Evolutionary conservation across 2,329 filamentous ascomycete genomes (phyloP), one percentile per base, ranked within the genome.

Genomic region (Penicillium capsulatum): DNA sequence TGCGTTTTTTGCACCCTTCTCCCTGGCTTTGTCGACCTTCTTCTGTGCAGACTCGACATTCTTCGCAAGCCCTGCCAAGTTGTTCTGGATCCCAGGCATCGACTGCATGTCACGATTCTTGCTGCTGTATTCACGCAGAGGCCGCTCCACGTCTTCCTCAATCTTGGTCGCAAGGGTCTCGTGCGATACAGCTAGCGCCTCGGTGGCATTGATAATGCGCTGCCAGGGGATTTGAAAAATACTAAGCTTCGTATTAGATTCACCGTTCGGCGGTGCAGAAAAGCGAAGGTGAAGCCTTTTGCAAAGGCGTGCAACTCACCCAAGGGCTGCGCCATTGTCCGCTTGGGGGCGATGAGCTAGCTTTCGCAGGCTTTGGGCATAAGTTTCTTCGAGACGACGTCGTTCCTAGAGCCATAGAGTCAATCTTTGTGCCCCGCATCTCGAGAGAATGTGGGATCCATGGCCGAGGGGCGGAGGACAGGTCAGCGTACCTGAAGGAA

Each of bases 211-310:
- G 47, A 94, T 73, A 50, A 98, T 85, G 62, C 84, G 87, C 63
- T 86, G 83, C 92, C 92, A 98, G 60, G 92, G 87, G 40, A 80
- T 73, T 51, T 90, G 83, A 64, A 98, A 97, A 52, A 95, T 81
- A 48, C 92, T 97, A 64, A 42, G 19, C 29, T 36, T 17, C 27
- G 26, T 28, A 30, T 53, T 53, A 46, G 51, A 57, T 46, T 31
- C 17, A 15, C 19, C 34, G 17, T 35, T 19, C 11, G 15, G 19
- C 14, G 31, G 16, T 5, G 11, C 32, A 13, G 8, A 7, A n/a
- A 11, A 5, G 31, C 19, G 14, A 28, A 9, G 19, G 19, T 22
- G 9, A 13, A 17, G 17, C 26, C 5, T 30, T 29, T 26, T 16
- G 13, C 10, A 20, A 15, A 30, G 15, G 31, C 31, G 26, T 24